Conservation (phyloP, 1,139 yeast genomes). For the Saccharomyces hybrid region DNA sequence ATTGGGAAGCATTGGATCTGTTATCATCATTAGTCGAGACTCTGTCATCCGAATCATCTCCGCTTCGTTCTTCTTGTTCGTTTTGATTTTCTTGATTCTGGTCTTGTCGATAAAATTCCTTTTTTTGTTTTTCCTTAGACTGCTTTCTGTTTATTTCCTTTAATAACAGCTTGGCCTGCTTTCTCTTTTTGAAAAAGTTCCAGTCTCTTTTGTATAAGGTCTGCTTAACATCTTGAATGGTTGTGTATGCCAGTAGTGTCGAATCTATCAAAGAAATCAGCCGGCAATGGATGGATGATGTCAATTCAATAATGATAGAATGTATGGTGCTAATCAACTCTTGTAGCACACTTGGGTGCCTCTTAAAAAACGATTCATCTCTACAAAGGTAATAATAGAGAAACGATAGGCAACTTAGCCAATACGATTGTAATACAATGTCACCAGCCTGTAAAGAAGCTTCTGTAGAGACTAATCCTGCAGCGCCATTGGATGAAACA, state of each 20-base stretch:
- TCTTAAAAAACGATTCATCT: constrained; percentile 45
- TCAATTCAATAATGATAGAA: constrained; percentile 54
- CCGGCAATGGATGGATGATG: constrained; percentile 58
- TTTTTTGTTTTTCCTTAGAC: constrained; percentile 10
- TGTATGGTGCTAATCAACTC: constrained; percentile 53
- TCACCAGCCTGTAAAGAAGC: constrained; percentile 39
- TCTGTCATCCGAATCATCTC: constrained; percentile 1
- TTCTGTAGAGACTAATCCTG: constrained; percentile 25
- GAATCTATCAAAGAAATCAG: constrained; percentile 51
- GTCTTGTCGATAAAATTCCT: constrained; percentile 3
- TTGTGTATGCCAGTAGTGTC: constrained; percentile 56
- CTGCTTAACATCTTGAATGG: constrained; percentile 55
- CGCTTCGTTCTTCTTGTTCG: constrained; percentile 1
- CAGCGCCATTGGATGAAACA: constrained; percentile 37
- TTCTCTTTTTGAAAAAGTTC: constrained; percentile 59
- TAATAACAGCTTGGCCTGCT: constrained; percentile 25
- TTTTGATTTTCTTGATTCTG: too few relatives aligned
- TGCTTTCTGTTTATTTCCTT: constrained; percentile 11
- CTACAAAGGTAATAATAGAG: constrained; percentile 57
- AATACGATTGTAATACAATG: constrained; percentile 61
- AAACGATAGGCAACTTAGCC: constrained; percentile 64
- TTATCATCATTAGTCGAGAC: constrained; percentile 1
- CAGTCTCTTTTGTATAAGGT: constrained; percentile 62
- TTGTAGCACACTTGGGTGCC: constrained; percentile 52
- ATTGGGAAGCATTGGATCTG: background rate